These are phyloP conservation scores for Peronospora farinosa DNA, from an alignment of 352 stramenopile genomes.

Conservation along the genomic window DNA sequence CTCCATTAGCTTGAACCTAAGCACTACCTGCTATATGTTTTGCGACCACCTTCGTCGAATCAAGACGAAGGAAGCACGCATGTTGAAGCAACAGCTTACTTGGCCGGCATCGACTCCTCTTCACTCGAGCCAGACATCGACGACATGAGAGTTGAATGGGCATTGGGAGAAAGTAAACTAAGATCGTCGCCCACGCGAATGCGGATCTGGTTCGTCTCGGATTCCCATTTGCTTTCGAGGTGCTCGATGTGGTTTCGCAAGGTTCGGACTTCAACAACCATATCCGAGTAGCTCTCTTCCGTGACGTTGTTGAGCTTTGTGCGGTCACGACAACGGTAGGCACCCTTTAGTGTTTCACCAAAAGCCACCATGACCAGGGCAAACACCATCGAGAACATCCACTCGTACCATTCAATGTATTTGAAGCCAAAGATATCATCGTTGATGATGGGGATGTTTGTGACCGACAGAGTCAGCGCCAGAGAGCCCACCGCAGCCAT, in stretches of 20 bases:
- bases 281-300: constrained; percentile 36
- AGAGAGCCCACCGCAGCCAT: constrained; percentile 57
- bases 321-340: constrained; percentile 55
- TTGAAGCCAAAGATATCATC: constrained; percentile 67
- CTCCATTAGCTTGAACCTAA: constrained; percentile 11
- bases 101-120: constrained; percentile 24
- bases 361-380: constrained; percentile 62
- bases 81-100: constrained; percentile 3
- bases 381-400: constrained; percentile 64
- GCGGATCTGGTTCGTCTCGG: constrained; percentile 41
- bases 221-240: constrained; percentile 52
- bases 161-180: constrained; percentile 19
- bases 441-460: constrained; percentile 59
- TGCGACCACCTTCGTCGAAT: not conserved
- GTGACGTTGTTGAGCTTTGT: constrained; percentile 33
- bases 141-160: constrained; percentile 49
- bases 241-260: constrained; percentile 51
- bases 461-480: constrained; percentile 54
- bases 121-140: constrained; percentile 40
- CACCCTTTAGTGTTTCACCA: constrained; percentile 60
- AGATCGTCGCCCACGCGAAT: constrained; percentile 17
- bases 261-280: constrained; percentile 56
- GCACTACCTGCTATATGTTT: constrained; percentile 21
- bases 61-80: not conserved
- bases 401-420: constrained; percentile 67